Evolutionary conservation across 352 stramenopile genomes (phyloP), one percentile per base, ranked within the genome.

Genomic region (Phytophthora lateralis): DNA sequence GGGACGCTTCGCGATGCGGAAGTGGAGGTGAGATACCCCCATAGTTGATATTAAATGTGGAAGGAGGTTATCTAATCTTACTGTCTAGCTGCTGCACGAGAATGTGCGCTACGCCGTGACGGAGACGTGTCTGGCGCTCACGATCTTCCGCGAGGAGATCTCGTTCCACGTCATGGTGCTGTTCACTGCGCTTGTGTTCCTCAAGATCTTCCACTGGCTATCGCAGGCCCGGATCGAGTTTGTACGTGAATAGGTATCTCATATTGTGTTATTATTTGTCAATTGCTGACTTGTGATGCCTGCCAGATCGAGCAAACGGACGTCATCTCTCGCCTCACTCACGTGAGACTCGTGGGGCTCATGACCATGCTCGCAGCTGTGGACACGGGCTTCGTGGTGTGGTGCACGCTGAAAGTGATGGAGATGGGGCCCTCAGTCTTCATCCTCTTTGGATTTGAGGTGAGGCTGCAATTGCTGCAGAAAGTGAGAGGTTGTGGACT

Each of bases 51-150:
- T 45, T 66, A 49, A 63, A 59, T 46, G 1, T 21, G 32, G 20
- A 53, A 41, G 29, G 15, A 26, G 39, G 18, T 39, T 38, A 20
- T 47, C 39, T 55, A 44, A 47, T 55, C 7, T 46, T 37, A 46
- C 48, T 59, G 15, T 41, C 11, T 6, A 20, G 87, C 75, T 98
- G 11, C 71, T 99, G 43, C 88, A 93, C 38, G 97, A 99, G 57
- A 98, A 98, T 72, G 92, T 98, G 38, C 93, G 96, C 30, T 99
- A 98, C 74, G 93, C 98, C 32, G 89, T 99, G 55, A 99, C 96
- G 6, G 98, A 99, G 83, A 99, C 97, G 20, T 99, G 97, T 83
- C 77, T 99, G 21, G 97, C 98, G n/a, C 86, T 99, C 21, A 99
- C 97, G 35, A 98, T 99, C 50, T 99, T 99, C 80, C 90, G 97